phyloP scores from a whole-genome alignment of 305 asterid genomes.

The Solanum hybrid region DNA sequence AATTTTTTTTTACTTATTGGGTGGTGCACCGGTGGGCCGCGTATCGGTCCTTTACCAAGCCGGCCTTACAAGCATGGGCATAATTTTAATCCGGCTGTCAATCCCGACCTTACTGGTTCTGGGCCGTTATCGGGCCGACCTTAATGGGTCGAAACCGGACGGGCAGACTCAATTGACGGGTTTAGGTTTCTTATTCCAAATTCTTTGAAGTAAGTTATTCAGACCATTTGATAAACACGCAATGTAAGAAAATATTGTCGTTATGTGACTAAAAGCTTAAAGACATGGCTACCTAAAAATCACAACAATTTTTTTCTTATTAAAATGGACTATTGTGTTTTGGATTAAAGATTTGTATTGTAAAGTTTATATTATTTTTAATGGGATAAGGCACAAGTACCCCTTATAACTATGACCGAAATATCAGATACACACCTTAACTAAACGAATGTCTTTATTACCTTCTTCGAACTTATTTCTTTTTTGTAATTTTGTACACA shows the following conservation, averaged over 20 bases:
- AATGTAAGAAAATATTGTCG: neutral
- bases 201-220: neutral
- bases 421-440: too few relatives aligned
- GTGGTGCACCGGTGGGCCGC: neutral
- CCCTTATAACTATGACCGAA: too few relatives aligned
- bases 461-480: too few relatives aligned
- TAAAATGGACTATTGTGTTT: neutral
- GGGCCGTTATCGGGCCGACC: neutral
- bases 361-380: too few relatives aligned
- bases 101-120: neutral
- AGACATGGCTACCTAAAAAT: neutral
- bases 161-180: neutral
- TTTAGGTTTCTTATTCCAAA: neutral
- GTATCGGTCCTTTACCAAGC: too few relatives aligned
- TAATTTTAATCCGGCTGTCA: neutral
- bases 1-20: neutral
- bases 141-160: neutral
- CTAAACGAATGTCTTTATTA: too few relatives aligned
- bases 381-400: neutral
- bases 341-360: neutral
- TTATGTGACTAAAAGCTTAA: neutral
- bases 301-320: neutral
- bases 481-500: too few relatives aligned
- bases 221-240: neutral
- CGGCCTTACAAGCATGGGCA: neutral